Evolutionary conservation across 192 early-diverging fungal genomes (phyloP).

Genomic region (Linderina pennispora): DNA sequence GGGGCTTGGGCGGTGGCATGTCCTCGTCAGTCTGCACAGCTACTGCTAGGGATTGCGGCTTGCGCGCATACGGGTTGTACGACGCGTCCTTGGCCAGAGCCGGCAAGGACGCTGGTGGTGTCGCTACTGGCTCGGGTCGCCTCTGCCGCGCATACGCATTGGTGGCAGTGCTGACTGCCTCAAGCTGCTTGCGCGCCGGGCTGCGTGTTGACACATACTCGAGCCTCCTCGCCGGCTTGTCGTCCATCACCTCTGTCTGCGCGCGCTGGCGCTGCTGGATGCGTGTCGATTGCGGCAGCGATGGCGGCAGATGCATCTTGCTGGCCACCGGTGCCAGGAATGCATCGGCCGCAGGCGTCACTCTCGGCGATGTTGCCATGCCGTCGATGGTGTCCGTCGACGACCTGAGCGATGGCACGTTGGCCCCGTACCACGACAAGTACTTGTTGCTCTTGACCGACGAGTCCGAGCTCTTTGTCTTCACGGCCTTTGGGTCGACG

Average conservation of each 20-base stretch:
- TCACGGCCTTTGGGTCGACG: neutral
- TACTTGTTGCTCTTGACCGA: neutral
- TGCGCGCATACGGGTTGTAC: slow-evolving; percentile 23
- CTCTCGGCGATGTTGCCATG: neutral
- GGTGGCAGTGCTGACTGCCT: neutral
- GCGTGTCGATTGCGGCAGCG: slow-evolving; percentile 22
- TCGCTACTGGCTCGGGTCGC: neutral
- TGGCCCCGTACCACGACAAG: slow-evolving; percentile 15
- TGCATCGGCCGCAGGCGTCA: neutral
- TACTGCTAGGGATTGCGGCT: slow-evolving; percentile 9
- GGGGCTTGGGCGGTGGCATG: neutral
- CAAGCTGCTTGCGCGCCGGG: neutral
- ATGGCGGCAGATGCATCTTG: neutral
- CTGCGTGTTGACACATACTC: no score
- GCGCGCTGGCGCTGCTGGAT: slow-evolving; percentile 18
- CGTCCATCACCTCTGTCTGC: slow-evolving; percentile 7
- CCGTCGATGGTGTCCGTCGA: neutral
- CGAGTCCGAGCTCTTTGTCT: neutral
- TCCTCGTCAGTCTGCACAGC: slow-evolving; percentile 27
- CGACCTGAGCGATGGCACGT: slow-evolving; percentile 1
- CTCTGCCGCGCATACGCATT: neutral
- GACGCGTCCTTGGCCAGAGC: neutral
- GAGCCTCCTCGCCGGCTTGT: no score
- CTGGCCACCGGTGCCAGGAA: neutral
- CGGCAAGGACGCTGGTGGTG: no score